Base-by-base conservation (phyloP, 179 eudicot genomes). In the Sideroxylon spinosum region DNA sequence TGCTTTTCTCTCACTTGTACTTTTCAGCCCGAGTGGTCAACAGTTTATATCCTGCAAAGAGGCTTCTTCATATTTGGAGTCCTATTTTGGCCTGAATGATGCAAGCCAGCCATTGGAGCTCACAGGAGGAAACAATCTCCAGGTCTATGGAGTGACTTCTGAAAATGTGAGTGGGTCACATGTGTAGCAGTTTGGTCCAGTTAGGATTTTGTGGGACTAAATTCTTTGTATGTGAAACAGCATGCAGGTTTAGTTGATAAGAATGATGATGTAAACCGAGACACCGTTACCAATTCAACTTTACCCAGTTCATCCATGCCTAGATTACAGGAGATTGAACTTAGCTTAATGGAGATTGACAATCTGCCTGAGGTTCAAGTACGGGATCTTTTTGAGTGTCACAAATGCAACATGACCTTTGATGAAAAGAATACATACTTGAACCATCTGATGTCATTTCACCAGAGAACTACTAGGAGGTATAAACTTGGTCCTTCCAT, bases 41-140 rank as follows among this genome's bases (percentile, higher is more conserved):
- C 90, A 89, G 20, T 84, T 91, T 80, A 10, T 81, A 76, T 85
- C 95, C 55, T 88, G 92, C 86, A 89, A 84, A 76, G 95, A 91
- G 74, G 92, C 82, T 73, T 82, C 91, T 19, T 85, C 87, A n/a
- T 91, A 84, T 88, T 80, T 91, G 68, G 82, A 79, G 56, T 83
- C 91, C 59, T 79, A 89, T 75, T 86, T 91, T 44, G 86, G 84
- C 25, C 66, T 78, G 61, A 73, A 77, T 62, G 86, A 84, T 73
- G 81, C 80, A 50, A 74, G 77, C 74, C 81, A 84, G 76, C 74
- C 76, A 81, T 75, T 82, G 82, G 87, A 84, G 71, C 82, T 28
- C 68, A 71, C 14, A 49, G 81, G 80, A 73, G 85, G 65, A 50
- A 85, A 81, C 72, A 76, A 63, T 68, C 86, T 81, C 61, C 89